phyloP scores from a whole-genome alignment of 2,329 filamentous ascomycete species.

The Pestalotiopsis fici region DNA sequence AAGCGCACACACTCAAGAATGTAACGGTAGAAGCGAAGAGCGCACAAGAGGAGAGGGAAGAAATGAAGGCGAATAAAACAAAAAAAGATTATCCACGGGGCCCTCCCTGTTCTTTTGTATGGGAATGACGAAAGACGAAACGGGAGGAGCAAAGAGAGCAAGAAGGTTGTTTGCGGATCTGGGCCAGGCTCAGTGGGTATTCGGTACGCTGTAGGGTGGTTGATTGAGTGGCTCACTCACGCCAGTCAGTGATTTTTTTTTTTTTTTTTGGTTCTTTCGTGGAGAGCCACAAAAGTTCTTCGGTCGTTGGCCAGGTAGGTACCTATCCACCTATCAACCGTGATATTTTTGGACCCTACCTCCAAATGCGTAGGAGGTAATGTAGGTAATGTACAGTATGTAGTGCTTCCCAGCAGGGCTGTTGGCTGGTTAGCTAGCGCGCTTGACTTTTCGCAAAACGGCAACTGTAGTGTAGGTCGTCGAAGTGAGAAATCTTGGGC shows the following conservation, averaged over 20 bases:
- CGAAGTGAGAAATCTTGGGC: not conserved
- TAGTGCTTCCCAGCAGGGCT: not conserved
- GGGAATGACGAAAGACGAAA: not conserved
- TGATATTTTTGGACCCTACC: no score
- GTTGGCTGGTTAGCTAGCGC: not conserved
- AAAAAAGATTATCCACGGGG: not conserved
- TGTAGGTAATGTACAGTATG: not conserved
- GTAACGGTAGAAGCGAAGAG: not conserved
- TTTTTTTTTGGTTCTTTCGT: no score
- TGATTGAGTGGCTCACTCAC: not conserved
- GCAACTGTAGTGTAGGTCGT: no score
- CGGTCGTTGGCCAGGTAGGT: no score
- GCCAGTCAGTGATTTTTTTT: not conserved
- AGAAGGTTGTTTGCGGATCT: slow-evolving; percentile 1
- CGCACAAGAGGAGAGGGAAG: not conserved
- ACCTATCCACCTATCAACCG: no score
- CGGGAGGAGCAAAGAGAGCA: slow-evolving; percentile 1
- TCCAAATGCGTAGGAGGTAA: not conserved
- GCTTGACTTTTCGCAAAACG: no score
- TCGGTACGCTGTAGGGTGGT: not conserved
- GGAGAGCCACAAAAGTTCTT: no score
- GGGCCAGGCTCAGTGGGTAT: not conserved
- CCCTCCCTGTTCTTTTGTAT: not conserved
- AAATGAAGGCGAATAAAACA: not conserved
- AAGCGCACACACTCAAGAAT: not conserved